phyloP scores from a whole-genome alignment of 305 asterid genomes.

The Fraxinus dipetala region DNA sequence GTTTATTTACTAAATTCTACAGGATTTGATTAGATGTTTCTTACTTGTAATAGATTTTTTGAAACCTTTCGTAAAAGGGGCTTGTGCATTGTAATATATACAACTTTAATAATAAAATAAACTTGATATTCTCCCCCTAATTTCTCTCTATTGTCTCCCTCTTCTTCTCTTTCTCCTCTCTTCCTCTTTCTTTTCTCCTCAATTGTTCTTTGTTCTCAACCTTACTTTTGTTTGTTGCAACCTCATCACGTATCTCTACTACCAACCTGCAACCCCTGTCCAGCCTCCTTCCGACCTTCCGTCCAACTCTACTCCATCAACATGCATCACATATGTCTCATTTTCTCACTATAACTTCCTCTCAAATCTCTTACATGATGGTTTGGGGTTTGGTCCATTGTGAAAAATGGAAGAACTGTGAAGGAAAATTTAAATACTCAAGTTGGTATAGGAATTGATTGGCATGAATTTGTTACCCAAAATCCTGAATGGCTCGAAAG shows the following conservation, averaged over 20 bases:
- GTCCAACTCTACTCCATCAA: background rate
- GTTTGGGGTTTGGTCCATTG: background rate
- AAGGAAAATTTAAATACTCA: background rate
- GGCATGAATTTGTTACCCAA: background rate
- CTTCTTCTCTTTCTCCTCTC: background rate
- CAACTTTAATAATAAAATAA: background rate
- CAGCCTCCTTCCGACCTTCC: background rate
- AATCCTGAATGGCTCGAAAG: background rate
- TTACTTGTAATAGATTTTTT: no score
- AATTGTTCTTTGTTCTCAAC: background rate
- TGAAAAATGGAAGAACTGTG: background rate
- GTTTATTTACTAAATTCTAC: no score
- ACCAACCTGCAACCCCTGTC: background rate
- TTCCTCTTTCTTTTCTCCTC: background rate
- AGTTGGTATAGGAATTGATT: background rate
- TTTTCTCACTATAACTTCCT: background rate
- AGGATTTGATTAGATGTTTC: no score
- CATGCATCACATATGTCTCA: background rate
- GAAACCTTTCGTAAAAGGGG: no score
- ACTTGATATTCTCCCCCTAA: background rate
- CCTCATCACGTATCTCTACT: background rate
- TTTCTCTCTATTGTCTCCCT: no score
- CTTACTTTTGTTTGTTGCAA: background rate
- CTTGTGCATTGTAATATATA: no score
- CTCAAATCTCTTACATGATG: background rate